These are phyloP conservation scores for Cerioporus squamosus DNA, from an alignment of 1,284 basidiomycete species.

Conservation along the genomic window DNA sequence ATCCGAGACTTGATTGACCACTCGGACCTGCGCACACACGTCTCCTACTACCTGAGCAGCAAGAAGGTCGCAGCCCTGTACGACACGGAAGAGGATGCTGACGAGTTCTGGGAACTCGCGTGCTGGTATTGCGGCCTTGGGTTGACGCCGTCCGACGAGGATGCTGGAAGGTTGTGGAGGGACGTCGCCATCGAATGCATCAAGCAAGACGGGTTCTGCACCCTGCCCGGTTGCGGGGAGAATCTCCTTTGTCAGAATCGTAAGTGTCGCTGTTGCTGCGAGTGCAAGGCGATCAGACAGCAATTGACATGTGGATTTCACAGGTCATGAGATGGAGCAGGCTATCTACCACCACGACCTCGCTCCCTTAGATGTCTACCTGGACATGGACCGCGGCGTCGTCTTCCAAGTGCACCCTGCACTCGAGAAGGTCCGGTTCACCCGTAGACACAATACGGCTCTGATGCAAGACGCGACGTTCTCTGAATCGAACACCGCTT, in stretches of 20 bases:
- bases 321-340: neutral
- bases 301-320: no score
- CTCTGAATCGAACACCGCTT: neutral
- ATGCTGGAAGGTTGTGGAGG: conserved; percentile 1
- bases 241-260: conserved; percentile 4
- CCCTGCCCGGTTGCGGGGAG: conserved; percentile 6
- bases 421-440: neutral
- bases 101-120: conserved; percentile 5
- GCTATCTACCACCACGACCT: neutral
- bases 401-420: neutral
- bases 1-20: conserved; percentile 8
- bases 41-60: conserved; percentile 12
- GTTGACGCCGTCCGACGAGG: neutral
- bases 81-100: neutral
- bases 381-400: neutral
- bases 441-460: neutral
- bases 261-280: conserved; percentile 1
- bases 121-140: conserved; percentile 10
- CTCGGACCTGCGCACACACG: conserved; percentile 16
- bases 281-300: neutral
- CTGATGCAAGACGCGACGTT: neutral
- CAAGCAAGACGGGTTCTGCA: conserved; percentile 9
- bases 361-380: neutral
- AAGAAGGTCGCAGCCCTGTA: neutral
- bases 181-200: conserved; percentile 12